Evolutionary conservation across 768 basidiomycete species (phyloP).

Genomic region (Pleurotus tuoliensis): DNA sequence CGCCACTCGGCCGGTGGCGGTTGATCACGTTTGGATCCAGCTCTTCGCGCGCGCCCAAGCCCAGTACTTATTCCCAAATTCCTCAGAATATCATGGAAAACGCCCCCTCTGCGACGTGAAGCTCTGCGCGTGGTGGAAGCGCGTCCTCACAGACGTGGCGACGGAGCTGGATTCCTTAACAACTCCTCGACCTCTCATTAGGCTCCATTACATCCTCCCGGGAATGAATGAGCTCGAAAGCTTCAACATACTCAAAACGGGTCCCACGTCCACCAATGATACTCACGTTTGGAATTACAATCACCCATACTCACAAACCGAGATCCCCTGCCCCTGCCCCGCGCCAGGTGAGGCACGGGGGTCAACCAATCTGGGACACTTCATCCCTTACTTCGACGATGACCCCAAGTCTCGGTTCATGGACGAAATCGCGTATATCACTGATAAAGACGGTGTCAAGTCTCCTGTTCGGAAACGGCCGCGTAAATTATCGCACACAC

Average conservation of each 20-base stretch:
- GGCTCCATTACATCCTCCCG: constrained; percentile 64
- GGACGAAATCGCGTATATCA: constrained; percentile 81
- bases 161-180: constrained; percentile 29
- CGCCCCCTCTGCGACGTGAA: constrained; percentile 69
- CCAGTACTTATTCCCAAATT: constrained; percentile 95
- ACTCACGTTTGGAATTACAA: constrained; percentile 63
- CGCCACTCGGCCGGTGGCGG: constrained; percentile 53
- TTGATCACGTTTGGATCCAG: constrained; percentile 70
- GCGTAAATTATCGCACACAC: constrained; percentile 29
- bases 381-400: constrained; percentile 92
- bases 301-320: constrained; percentile 67
- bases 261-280: constrained; percentile 17
- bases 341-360: constrained; percentile 19
- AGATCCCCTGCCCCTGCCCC: constrained; percentile 44
- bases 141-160: constrained; percentile 58
- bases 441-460: constrained; percentile 51
- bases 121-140: constrained; percentile 93
- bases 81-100: constrained; percentile 65
- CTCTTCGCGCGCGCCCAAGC: constrained; percentile 86
- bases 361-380: constrained; percentile 54
- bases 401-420: constrained; percentile 95
- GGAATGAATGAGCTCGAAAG: constrained; percentile 71
- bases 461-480: constrained; percentile 62
- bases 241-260: constrained; percentile 44
- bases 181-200: constrained; percentile 24